phyloP scores from a whole-genome alignment of 495 filamentous ascomycete genomes.

The Amphirosellinia nigrospora region DNA sequence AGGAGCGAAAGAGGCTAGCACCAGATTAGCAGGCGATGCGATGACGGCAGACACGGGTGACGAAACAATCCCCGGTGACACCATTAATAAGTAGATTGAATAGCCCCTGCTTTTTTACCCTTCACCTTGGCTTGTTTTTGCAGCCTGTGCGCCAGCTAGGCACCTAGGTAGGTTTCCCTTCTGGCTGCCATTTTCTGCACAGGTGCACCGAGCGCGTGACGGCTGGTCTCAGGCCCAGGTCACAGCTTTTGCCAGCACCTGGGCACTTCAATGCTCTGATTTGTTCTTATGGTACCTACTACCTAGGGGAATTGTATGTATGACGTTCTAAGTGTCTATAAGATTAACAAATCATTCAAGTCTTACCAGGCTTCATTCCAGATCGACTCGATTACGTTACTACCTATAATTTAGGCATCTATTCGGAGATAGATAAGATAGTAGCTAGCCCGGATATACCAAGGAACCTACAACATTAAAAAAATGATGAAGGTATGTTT shows the following conservation, averaged over 20 bases:
- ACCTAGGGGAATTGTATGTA: not conserved
- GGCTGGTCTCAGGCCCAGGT: not conserved
- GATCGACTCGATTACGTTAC: not conserved
- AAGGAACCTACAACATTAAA: not conserved
- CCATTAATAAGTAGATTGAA: not conserved
- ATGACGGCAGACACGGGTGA: conserved; percentile 27
- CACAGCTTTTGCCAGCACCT: not conserved
- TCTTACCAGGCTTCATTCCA: conserved; percentile 4
- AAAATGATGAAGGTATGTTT: too few relatives aligned
- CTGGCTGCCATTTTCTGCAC: not conserved
- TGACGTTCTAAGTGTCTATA: not conserved
- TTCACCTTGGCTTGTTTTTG: conserved; percentile 9
- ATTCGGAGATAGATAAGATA: too few relatives aligned
- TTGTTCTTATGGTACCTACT: not conserved
- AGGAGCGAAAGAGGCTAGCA: conserved; percentile 17
- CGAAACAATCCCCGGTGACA: conserved; percentile 13
- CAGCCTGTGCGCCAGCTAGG: not conserved
- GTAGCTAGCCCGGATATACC: not conserved
- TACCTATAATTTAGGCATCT: not conserved
- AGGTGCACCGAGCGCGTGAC: not conserved
- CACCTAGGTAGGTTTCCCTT: too few relatives aligned
- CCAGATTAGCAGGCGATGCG: conserved; percentile 17
- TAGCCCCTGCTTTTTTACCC: not conserved
- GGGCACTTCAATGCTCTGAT: not conserved
- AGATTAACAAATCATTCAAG: not conserved